Evolutionary conservation across 768 basidiomycete species (phyloP).

Genomic region (Tulasnella sp.): DNA sequence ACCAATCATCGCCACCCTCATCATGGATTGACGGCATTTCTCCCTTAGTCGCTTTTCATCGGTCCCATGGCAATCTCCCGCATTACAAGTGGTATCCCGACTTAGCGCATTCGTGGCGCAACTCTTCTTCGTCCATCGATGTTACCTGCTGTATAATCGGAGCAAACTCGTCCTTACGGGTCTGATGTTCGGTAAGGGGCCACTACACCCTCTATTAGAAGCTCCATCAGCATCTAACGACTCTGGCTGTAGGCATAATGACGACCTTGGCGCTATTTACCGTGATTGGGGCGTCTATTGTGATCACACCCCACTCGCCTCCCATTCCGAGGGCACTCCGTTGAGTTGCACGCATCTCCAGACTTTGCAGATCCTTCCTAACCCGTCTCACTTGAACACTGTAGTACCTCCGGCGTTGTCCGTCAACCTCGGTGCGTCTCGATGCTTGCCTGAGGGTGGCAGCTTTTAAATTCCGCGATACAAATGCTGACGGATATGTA

Average conservation of each 20-base stretch:
- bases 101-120: not conserved
- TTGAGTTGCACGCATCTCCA: not conserved
- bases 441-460: not conserved
- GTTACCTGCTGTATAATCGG: not conserved
- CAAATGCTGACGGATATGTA: not conserved
- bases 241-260: not conserved
- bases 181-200: not conserved
- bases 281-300: not conserved
- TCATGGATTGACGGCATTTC: not conserved
- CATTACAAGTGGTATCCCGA: not conserved
- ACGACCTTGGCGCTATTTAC: not conserved
- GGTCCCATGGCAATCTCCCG: not conserved
- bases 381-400: not conserved
- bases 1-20: not conserved
- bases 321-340: not conserved
- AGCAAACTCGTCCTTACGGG: not conserved
- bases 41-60: not conserved
- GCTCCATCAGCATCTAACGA: not conserved
- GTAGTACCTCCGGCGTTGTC: not conserved
- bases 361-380: not conserved
- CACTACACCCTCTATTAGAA: not conserved
- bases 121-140: slow-evolving; percentile 10
- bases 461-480: not conserved
- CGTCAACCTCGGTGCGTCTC: not conserved
- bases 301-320: not conserved